These are phyloP conservation scores for Malania oleifera DNA, from an alignment of 164 flowering plant species.

Conservation along the genomic window DNA sequence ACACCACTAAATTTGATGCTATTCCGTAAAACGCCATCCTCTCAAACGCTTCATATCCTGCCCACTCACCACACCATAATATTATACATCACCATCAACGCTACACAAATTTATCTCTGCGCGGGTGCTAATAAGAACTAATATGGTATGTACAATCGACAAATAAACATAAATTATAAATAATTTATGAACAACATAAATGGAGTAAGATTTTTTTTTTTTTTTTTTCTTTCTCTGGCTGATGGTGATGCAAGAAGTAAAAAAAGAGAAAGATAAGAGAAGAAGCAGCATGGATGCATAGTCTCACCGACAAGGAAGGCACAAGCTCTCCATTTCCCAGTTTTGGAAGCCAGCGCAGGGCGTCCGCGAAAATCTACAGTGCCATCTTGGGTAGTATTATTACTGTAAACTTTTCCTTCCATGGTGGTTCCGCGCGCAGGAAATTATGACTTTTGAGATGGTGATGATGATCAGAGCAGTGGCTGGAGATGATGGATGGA, in stretches of 20 bases:
- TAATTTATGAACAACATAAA: no score
- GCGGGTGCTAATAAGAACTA: no score
- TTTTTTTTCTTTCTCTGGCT: no score
- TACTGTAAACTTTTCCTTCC: constrained; percentile 14
- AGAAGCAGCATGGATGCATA: neutral
- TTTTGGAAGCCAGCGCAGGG: constrained; percentile 47
- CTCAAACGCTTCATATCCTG: constrained; percentile 89
- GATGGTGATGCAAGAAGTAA: no score
- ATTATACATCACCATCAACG: no score
- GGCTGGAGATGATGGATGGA: no score
- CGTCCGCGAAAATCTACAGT: constrained; percentile 62
- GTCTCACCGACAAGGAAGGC: constrained; percentile 52
- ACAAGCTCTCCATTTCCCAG: constrained; percentile 78
- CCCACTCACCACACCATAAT: no score
- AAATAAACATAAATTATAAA: no score
- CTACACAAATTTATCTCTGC: no score
- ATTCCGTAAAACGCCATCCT: constrained; percentile 93
- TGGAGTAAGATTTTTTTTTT: no score
- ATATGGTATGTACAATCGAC: no score
- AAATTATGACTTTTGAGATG: neutral
- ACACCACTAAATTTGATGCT: constrained; percentile 76
- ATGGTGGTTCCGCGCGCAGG: no score
- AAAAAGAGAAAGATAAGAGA: neutral
- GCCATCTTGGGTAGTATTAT: constrained; percentile 56
- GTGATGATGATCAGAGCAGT: neutral